Evolutionary conservation across 257 asterid species (phyloP), one percentile per base, ranked within the genome.

Genomic region (Salvia miltiorrhiza): DNA sequence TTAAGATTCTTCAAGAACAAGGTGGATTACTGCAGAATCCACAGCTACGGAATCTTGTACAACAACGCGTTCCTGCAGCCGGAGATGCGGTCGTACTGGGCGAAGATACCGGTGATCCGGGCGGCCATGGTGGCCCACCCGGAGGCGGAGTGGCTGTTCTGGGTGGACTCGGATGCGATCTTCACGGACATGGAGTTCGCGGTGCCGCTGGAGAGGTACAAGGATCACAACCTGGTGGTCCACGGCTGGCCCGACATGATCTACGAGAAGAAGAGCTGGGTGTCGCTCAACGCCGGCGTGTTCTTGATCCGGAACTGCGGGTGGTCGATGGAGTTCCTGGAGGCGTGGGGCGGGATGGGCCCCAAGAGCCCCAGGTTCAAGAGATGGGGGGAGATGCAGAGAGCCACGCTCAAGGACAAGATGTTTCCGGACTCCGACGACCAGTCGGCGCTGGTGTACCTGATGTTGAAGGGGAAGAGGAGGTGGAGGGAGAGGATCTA

Each of bases 41-140:
- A 91, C 16, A 88, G 87, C 9, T 83, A 80, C 17, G 80, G 78
- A 1, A 78, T 91, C 26, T 87, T 84, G 77, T 88, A 88, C 80
- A 86, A 74, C 75, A 88, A 79, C 58, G 87, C 83, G 0, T 52
- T 71, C 9, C n/a, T 86, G 53, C 79, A 90, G 65, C 90, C 92
- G 57, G 4, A 28, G 32, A 86, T 88, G 97, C 66, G 65, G 1
- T 82, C 88, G 1, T 84, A 40, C 54, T 90, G 97, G 97, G 85
- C 94, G 1, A 91, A 91, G 61, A 80, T 89, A 2, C 91, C 97
- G 4, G 4, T 9, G 1, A 73, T 84, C 23, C 77, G 88, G 72
- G 92, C 90, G 9, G 80, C 97, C 1, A 91, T 91, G 97, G 7
- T 91, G 76, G 93, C 95, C 50, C 96, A 85, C 19, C 97, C 97